Percentiles rank a stretch among this genome's conserved stretches.
These are phyloP conservation scores for Trichoderma erinaceum DNA, from an alignment of 495 filamentous ascomycete genomes.

Conservation along the genomic window DNA sequence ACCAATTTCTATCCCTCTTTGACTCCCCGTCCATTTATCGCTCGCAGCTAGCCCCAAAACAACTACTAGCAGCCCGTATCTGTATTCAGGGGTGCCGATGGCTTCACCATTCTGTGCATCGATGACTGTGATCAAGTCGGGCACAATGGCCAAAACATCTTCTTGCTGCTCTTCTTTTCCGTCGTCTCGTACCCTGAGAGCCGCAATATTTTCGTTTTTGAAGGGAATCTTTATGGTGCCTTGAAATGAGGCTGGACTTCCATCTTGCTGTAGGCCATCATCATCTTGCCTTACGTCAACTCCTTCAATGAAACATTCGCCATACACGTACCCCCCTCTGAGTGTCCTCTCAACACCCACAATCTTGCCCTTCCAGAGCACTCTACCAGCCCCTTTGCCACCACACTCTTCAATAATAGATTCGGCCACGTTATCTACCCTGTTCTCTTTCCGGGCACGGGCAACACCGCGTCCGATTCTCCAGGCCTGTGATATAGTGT, in stretches of 20 bases:
- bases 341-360: conserved; percentile 50
- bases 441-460: conserved; percentile 40
- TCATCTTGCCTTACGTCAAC: conserved; percentile 28
- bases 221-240: conserved; percentile 52
- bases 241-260: conserved; percentile 20
- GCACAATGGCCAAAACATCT: conserved; percentile 50
- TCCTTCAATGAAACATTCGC: conserved; percentile 47
- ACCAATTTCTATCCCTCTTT: conserved; percentile 44
- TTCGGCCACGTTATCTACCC: conserved; percentile 45
- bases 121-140: conserved; percentile 56
- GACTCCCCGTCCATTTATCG: conserved; percentile 48
- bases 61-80: conserved; percentile 52
- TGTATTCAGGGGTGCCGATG: conserved; percentile 55
- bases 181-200: conserved; percentile 32
- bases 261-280: conserved; percentile 14
- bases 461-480: conserved; percentile 49
- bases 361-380: conserved; percentile 58
- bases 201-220: conserved; percentile 61
- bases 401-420: conserved; percentile 53
- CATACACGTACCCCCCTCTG: conserved; percentile 49
- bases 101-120: conserved; percentile 55
- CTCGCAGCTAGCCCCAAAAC: conserved; percentile 53
- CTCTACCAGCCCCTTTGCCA: conserved; percentile 42
- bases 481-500: conserved; percentile 49
- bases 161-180: conserved; percentile 31